Evolutionary conservation across 441 rosid species (phyloP), one percentile per base, ranked within the genome.

Genomic region (Bruguiera hainesii): DNA sequence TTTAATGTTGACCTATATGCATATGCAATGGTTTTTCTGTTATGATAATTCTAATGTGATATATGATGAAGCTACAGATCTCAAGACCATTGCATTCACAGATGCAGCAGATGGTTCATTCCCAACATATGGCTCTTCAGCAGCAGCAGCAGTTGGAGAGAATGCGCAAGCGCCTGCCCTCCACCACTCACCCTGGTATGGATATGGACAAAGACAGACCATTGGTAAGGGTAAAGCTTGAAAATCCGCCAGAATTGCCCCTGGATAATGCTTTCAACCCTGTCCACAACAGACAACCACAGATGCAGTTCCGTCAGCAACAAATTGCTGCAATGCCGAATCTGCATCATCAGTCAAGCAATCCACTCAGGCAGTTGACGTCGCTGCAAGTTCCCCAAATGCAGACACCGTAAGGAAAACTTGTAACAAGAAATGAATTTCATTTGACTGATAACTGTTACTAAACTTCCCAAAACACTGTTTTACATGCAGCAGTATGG

Each of bases 121-220:
- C 95, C 31, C 93, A 72, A 62, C 67, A 51, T 67, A 71, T 84
- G 68, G 46, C 80, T 51, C 55, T 83, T 23, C 91, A 82, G 71
- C 91, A 82, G 72, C 23, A 23, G 23, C 96, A 79, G 66, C 84
- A 81, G 25, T 65, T 84, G 28, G 95, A 90, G 72, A 76, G 78
- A 72, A 56, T 81, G 57, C 91, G 85, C 20, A 81, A 87, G 73
- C 89, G 83, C 31, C 89, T 84, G 72, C 69, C 72, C 59, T 65
- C 96, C 66, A 76, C 82, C 50, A 77, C 85, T 60, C 84, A 88
- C 67, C 84, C 92, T 25, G 81, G 64, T 56, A 81, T 81, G 79
- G 96, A 87, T 33, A 77, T 83, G 65, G 94, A 86, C 56, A 93
- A 89, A 71, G 96, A 84, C 73, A 80, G 87, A 76, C 85, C 89